Evolutionary conservation across 2,329 filamentous ascomycete species (phyloP), one percentile per base, ranked within the genome.

Genomic region (Colletotrichum caudatum): DNA sequence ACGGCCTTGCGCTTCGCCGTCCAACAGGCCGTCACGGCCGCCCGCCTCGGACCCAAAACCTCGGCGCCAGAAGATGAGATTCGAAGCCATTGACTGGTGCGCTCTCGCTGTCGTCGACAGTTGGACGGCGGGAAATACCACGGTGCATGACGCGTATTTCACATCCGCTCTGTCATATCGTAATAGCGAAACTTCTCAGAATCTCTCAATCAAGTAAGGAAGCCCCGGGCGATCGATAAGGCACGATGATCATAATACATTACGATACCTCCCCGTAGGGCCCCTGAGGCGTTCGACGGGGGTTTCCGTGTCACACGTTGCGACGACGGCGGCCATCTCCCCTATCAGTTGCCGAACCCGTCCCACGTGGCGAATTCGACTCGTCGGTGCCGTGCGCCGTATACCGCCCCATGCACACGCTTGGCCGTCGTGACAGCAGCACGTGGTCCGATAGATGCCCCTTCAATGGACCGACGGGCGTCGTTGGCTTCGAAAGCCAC

Each of bases 281-380:
- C 20, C 11, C n/a, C 14, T 7, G 8, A 26, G 26, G 7, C 2
- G n/a, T 35, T 12, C 46, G 35, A 33, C 33, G 46, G 59, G 23
- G 9, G 6, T n/a, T n/a, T n/a, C 6, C 23, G 12, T 20, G 48
- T 7, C 6, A 18, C 6, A 18, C 16, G 5, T 14, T 18, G 39
- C 18, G 12, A 18, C 39, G 48, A n/a, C 20, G 35, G 2, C 46
- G 1, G 18, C 20, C n/a, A 33, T 63, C 37, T 39, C 12, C 60
- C 69, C 69, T 71, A 71, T 69, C 53, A 69, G 26, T 48, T 39
- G 44, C 53, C 33, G 53, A 51, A 37, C 54, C 37, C 59, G 8
- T 58, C 66, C 69, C 69, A 72, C 69, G 69, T 72, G 69, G 69
- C 64, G 60, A 48, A 33, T 70, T 70, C 69, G 39, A 66, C 64